Percentiles rank a stretch among this genome's conserved stretches.
These are phyloP conservation scores for Theobroma grandiflorum DNA, from an alignment of 441 rosid genomes.

Conservation along the genomic window DNA sequence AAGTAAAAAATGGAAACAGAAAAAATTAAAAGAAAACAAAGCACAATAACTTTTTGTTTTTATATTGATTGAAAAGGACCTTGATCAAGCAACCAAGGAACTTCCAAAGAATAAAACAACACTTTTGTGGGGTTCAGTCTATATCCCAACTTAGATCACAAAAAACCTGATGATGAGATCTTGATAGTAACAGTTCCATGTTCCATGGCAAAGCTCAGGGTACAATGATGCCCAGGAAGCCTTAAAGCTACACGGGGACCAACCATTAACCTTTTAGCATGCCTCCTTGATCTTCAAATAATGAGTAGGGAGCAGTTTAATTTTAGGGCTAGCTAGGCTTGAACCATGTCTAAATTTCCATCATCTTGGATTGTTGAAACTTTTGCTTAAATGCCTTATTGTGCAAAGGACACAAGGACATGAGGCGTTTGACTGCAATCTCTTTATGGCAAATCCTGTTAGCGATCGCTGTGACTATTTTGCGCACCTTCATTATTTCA, in stretches of 20 bases:
- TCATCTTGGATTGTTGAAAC: slow-evolving; percentile 1
- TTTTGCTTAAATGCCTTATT: background rate
- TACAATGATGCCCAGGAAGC: slow-evolving; percentile 42
- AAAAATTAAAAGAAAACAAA: slow-evolving; percentile 11
- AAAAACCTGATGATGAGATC: slow-evolving; percentile 51
- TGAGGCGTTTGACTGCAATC: slow-evolving; percentile 23
- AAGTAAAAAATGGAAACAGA: background rate
- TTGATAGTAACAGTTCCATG: slow-evolving; percentile 63
- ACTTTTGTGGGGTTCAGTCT: slow-evolving; percentile 41
- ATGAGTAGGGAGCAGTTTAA: slow-evolving; percentile 31
- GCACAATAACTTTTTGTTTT: slow-evolving; percentile 10
- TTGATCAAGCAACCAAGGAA: slow-evolving; percentile 34
- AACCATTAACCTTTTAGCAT: slow-evolving; percentile 19
- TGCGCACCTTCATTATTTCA: slow-evolving; percentile 9
- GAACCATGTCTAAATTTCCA: background rate
- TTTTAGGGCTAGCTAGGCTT: slow-evolving; percentile 33
- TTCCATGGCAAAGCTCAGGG: slow-evolving; percentile 45
- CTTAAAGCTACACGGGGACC: slow-evolving; percentile 46
- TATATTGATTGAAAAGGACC: slow-evolving; percentile 34
- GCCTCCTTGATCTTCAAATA: slow-evolving; percentile 19
- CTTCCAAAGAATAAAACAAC: slow-evolving; percentile 61
- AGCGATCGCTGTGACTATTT: slow-evolving; percentile 20
- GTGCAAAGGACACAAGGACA: background rate
- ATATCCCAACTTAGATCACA: slow-evolving; percentile 53
- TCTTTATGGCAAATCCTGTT: slow-evolving; percentile 23